Base-by-base conservation (phyloP, 139 green algal species). In the Pleodorina starrii region DNA sequence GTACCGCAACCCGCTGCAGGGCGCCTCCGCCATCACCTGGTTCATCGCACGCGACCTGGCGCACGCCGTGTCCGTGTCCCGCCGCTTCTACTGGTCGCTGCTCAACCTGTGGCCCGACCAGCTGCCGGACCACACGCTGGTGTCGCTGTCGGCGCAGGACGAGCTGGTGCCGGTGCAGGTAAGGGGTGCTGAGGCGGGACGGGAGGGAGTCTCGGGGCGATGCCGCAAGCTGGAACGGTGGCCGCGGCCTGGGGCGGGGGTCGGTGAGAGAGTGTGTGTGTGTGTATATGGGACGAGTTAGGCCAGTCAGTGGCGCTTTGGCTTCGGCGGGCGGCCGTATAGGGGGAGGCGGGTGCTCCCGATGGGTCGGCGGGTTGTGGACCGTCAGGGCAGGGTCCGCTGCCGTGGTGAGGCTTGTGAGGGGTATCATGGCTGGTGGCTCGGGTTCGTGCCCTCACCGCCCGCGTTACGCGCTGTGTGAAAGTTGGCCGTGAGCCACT, bases 31-130 rank as follows among this genome's bases (percentile, higher is more conserved):
- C 21, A 77, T 85, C 2, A 89, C 84, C 25, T 86, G 77, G 77
- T 76, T 91, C 35, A 63, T 92, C 38, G 69, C 89, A n/a, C 89
- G 89, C 21, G 87, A 94, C 80, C 48, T 94, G 38, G 75, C 90
- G 86, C 84, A 91, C 83, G 66, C 87, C 11, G 71, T 86, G 36
- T 89, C 85, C 11, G 90, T 95, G 25, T 86, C 76, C 86, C 90
- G 92, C 69, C 69, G 81, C 82, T 93, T 95, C 81, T 93, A 88
- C 82, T 95, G 92, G 90, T 91, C 89, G 27, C 35, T 71, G 44
- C 88, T 95, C 29, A 94, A 93, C 90, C 75, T 95, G 83, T 95
- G 90, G 90, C 79, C 91, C 50, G 90, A 95, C 59, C 89, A 94
- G 74, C 76, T 95, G 54, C 93, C 93, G 5, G n/a, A 59, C 4